A percentile compares a stretch with the other conserved stretches of the same genome.
phyloP scores from a whole-genome alignment of 305 asterid species.

The Ajuga reptans region DNA sequence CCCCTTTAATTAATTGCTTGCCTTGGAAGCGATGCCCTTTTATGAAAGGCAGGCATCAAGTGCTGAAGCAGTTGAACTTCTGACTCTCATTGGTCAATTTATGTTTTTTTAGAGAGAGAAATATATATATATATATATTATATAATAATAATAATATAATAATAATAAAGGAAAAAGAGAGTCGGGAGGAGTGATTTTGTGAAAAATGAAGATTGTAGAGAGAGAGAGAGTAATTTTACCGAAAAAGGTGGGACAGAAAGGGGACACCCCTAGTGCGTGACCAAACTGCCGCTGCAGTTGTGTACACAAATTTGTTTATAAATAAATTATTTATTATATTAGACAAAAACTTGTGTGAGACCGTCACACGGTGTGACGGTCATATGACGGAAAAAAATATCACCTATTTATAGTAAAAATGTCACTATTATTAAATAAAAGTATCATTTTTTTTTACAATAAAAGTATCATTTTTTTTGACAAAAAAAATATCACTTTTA shows the following conservation, averaged over 20 bases:
- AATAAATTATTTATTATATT: too few relatives aligned
- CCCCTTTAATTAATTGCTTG: slow-evolving; percentile 39
- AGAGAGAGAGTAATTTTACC: slow-evolving; percentile 16
- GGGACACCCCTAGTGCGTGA: slow-evolving; percentile 31
- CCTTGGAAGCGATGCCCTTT: slow-evolving; percentile 56
- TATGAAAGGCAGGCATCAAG: slow-evolving; percentile 34
- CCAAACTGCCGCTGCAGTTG: slow-evolving; percentile 20
- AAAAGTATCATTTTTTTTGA: too few relatives aligned
- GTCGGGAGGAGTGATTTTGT: background rate
- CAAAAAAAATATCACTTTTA: too few relatives aligned
- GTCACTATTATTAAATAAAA: too few relatives aligned
- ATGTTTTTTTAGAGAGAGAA: background rate
- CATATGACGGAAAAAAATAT: too few relatives aligned
- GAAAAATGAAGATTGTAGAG: background rate
- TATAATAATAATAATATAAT: too few relatives aligned
- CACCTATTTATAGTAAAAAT: too few relatives aligned
- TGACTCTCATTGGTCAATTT: slow-evolving; percentile 22
- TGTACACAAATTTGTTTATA: background rate
- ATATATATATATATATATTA: too few relatives aligned
- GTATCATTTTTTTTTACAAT: too few relatives aligned
- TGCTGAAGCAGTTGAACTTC: slow-evolving; percentile 31
- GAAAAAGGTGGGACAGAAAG: slow-evolving; percentile 24
- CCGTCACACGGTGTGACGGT: too few relatives aligned
- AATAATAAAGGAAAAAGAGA: background rate
- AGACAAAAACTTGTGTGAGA: too few relatives aligned